Base-by-base conservation (phyloP, 345 rosid genomes). In the Ceriops zippeliana region DNA sequence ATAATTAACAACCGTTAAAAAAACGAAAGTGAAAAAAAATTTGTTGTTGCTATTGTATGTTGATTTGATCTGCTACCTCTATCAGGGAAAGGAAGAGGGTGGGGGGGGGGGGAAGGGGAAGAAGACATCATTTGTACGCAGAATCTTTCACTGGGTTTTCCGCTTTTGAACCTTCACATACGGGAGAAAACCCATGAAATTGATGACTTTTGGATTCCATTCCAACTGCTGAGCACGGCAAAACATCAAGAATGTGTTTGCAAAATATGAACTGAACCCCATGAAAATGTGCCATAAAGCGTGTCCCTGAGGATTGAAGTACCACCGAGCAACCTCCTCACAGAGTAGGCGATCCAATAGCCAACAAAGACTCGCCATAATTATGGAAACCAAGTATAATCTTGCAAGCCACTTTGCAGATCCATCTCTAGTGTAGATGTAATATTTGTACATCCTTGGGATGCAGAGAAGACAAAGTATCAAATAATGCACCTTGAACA, bases 231-330 rank as follows among this genome's bases (percentile, higher is more conserved):
- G 82, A 31, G 99, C 99, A 24, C 96, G 88, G 64, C 99, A 91
- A 71, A 95, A 95, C 99, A 95, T 95, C 85, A 95, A 74, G 85
- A 88, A 95, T 1, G 97, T 90, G 81, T 95, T 95, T 21, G 98
- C 98, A 27, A 72, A 88, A 79, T 92, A 95, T 0, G 97, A 85
- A 75, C 90, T 89, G 82, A 95, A 90, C 35, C 96, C 87, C 99
- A 91, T 90, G 62, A 89, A 82, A 20, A 84, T 76, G 58, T 95
- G 99, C 98, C 99, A 91, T 21, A 91, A 51, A 15, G 98, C 99
- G 37, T 95, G 99, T 0, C 99, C 99, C 65, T 95, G 92, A 7
- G 98, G 98, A 70, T 90, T 90, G 8, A 91, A 63, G 70, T 73
- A 72, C 99, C 97, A 90, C 17, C 19, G 64, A 17, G 91, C 81